Evolutionary conservation across 2,329 filamentous ascomycete species (phyloP).

Genomic region (Hypoxylon sp.): DNA sequence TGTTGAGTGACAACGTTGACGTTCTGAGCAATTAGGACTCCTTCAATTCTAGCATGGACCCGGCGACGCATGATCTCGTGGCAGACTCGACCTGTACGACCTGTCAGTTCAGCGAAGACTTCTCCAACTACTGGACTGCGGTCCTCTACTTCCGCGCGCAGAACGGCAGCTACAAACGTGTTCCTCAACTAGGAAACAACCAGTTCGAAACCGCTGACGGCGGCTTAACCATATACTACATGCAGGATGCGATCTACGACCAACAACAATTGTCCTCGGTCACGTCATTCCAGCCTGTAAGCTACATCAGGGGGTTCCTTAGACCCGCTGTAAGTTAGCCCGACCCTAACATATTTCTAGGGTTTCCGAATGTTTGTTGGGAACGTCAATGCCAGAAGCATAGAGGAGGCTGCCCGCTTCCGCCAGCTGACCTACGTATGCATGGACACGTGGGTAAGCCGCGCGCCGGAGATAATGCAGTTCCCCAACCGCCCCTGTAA

Average conservation of each 20-base stretch:
- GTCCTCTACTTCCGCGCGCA: conserved; percentile 44
- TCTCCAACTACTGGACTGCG: conserved; percentile 49
- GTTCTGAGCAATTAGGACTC: conserved; percentile 32
- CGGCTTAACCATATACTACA: conserved; percentile 50
- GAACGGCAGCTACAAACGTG: conserved; percentile 47
- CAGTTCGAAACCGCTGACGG: conserved; percentile 43
- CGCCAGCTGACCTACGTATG: conserved; percentile 55
- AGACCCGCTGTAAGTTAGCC: background rate
- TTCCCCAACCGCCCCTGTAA: conserved; percentile 65
- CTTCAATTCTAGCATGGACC: conserved; percentile 47
- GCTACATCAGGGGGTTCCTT: background rate
- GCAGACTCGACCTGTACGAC: conserved; percentile 46
- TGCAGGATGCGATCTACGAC: conserved; percentile 22
- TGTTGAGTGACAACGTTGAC: background rate
- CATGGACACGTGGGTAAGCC: conserved; percentile 54
- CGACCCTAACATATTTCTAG: background rate
- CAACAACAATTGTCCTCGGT: background rate
- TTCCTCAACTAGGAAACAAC: conserved; percentile 48
- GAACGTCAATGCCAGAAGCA: conserved; percentile 49
- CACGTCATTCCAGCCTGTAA: background rate
- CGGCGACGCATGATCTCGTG: conserved; percentile 41
- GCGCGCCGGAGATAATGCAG: background rate
- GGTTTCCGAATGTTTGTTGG: conserved; percentile 62
- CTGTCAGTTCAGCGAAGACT: conserved; percentile 46
- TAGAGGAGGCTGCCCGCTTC: conserved; percentile 39